Evolutionary conservation across 495 filamentous ascomycete genomes (phyloP), one percentile per base, ranked within the genome.

Genomic region (Haplographium delicatum): DNA sequence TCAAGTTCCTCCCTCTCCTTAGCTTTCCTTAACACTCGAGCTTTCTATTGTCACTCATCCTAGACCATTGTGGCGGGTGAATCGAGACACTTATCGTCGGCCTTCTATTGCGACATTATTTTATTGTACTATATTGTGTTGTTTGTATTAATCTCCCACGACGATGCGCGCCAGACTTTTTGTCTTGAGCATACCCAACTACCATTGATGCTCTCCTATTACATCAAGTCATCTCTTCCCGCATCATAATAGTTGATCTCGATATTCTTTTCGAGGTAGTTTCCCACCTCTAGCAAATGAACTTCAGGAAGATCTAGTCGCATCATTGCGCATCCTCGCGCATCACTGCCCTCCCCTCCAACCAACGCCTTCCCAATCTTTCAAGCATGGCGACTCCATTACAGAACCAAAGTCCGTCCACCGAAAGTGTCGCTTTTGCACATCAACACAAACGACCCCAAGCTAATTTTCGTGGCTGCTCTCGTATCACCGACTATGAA

Each of bases 401-500:
- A 18, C 55, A 50, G n/a, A 43, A 50, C 23, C 13, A 26, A 27
- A 59, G 55, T 46, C 55, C 55, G 16, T 38, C 53, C n/a, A 30
- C 43, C 34, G 22, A 28, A 24, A 28, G 7, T 19, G 23, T 44
- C 19, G 41, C 38, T n/a, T 59, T 47, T 44, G 60, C 44, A 13
- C 13, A 11, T 9, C 39, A 59, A 44, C 44, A 59, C 28, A 30
- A 27, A 6, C 56, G 53, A n/a, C 25, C 50, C 1, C 27, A 46
- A 23, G 42, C 35, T 34, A 75, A 79, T 52, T 98, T 94, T 62
- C 69, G 71, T 41, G 93, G 93, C 24, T 95, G 90, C 70, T 91
- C 89, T 18, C 84, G 76, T 47, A 96, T 99, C 57, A 74, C 71
- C 38, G 85, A 93, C 47, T 99, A 95, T 64, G 88, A 95, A 54